A percentile compares a stretch with the other conserved stretches of the same genome.
Conservation (phyloP, 2,329 filamentous ascomycete genomes). For the Penicillium polonicum region DNA sequence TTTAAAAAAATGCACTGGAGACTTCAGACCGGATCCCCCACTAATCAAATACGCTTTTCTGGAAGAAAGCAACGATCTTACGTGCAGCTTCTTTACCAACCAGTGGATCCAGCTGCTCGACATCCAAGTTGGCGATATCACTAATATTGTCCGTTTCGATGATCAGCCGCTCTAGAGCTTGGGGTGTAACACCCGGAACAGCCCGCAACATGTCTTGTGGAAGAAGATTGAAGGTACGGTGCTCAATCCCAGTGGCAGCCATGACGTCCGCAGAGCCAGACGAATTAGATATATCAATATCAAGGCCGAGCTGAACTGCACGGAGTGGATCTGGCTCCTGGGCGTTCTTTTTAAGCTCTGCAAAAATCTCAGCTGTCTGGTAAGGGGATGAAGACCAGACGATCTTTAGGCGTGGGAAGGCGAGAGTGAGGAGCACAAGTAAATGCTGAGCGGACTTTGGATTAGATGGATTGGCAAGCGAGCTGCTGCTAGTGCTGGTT, state of each 20-base stretch:
- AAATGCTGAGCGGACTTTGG: slow-evolving; percentile 84
- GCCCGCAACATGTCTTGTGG: slow-evolving; percentile 87
- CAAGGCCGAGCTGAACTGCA: slow-evolving; percentile 79
- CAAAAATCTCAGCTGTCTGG: slow-evolving; percentile 96
- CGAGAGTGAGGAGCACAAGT: slow-evolving; percentile 85
- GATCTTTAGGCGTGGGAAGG: slow-evolving; percentile 84
- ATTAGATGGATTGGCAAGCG: slow-evolving; percentile 60
- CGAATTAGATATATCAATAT: slow-evolving; percentile 48
- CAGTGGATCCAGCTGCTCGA: slow-evolving; percentile 67
- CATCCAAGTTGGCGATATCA: slow-evolving; percentile 83
- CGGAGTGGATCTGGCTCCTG: slow-evolving; percentile 86
- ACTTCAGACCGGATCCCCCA: neutral
- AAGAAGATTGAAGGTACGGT: slow-evolving; percentile 75
- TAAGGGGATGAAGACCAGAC: slow-evolving; percentile 94
- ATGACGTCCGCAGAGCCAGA: slow-evolving; percentile 50
- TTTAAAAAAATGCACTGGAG: too few relatives aligned
- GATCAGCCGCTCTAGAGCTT: slow-evolving; percentile 71
- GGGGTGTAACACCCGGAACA: slow-evolving; percentile 79
- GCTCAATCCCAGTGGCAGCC: slow-evolving; percentile 53
- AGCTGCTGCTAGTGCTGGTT: slow-evolving; percentile 58
- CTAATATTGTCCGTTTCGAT: slow-evolving; percentile 71
- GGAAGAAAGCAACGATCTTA: slow-evolving; percentile 80
- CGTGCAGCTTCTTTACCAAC: slow-evolving; percentile 76
- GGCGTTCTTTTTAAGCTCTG: slow-evolving; percentile 84
- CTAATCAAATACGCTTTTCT: slow-evolving; percentile 58